Evolutionary conservation across 768 basidiomycete genomes (phyloP).

Genomic region (Tricholomella constricta): DNA sequence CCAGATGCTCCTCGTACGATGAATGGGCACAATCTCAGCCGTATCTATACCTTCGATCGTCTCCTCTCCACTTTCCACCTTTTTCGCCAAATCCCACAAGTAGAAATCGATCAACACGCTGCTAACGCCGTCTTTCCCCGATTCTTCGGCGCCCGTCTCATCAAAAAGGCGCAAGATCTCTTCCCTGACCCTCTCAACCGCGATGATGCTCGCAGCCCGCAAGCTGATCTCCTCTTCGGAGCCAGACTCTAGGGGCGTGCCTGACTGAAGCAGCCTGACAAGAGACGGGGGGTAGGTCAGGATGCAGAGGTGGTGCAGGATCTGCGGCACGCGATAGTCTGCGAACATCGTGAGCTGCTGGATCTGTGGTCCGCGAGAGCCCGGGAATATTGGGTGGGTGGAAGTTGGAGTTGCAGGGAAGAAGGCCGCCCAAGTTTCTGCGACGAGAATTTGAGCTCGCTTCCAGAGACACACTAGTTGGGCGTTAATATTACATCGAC

Average conservation of each 20-base stretch:
- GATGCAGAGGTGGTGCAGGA: constrained; percentile 81
- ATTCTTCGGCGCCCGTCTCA: constrained; percentile 25
- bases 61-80: constrained; percentile 63
- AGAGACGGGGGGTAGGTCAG: constrained; percentile 70
- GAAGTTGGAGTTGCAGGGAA: constrained; percentile 52
- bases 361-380: constrained; percentile 56
- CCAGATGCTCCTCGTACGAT: constrained; percentile 85
- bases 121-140: constrained; percentile 43
- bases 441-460: constrained; percentile 87
- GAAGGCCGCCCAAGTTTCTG: constrained; percentile 92
- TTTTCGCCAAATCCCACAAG: constrained; percentile 86
- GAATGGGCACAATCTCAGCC: constrained; percentile 62
- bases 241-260: constrained; percentile 51
- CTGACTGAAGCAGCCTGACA: constrained; percentile 46
- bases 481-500: too few species aligned
- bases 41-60: constrained; percentile 60
- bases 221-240: constrained; percentile 75
- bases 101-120: constrained; percentile 91
- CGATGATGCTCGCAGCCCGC: constrained; percentile 77
- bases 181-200: constrained; percentile 72
- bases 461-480: constrained; percentile 90
- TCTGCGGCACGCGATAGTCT: constrained; percentile 90
- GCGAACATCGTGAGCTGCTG: constrained; percentile 89
- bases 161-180: constrained; percentile 49
- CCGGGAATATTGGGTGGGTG: constrained; percentile 76